Conservation (phyloP, 1,139 yeast species). For the Tardiomyces depauwii region DNA sequence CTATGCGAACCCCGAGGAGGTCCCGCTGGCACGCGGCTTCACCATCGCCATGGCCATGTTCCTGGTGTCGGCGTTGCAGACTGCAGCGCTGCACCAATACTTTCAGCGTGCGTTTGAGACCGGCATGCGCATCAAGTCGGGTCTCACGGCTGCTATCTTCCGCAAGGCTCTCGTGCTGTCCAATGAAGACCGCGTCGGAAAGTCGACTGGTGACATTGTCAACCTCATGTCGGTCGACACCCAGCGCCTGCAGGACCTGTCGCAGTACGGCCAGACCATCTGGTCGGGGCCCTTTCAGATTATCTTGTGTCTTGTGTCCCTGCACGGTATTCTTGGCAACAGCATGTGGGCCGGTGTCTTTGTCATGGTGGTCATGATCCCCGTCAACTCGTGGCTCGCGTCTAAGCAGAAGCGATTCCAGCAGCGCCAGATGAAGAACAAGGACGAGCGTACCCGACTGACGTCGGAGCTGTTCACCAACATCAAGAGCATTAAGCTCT, state of each 20-base stretch:
- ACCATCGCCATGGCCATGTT: constrained; percentile 82
- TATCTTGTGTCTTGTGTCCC: constrained; percentile 60
- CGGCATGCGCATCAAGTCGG: constrained; percentile 82
- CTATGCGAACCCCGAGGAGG: constrained; percentile 27
- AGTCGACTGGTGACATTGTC: constrained; percentile 94
- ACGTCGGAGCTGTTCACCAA: constrained; percentile 84
- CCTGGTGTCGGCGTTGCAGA: constrained; percentile 67
- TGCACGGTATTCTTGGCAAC: constrained; percentile 69
- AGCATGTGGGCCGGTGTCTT: constrained; percentile 97
- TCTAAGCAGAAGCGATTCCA: constrained; percentile 66
- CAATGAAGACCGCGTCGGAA: constrained; percentile 67
- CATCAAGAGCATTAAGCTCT: constrained; percentile 82
- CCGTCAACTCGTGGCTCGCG: constrained; percentile 68
- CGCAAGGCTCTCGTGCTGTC: constrained; percentile 71
- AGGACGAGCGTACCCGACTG: constrained; percentile 58
- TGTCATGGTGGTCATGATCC: constrained; percentile 75
- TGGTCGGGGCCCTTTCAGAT: constrained; percentile 99
- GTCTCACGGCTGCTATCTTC: constrained; percentile 70
- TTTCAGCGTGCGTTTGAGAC: constrained; percentile 80
- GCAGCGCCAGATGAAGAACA: constrained; percentile 57
- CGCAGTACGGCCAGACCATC: constrained; percentile 74
- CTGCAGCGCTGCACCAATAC: constrained; percentile 82
- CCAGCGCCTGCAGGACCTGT: constrained; percentile 83
- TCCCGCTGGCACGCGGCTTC: constrained; percentile 70
- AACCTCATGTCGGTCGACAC: constrained; percentile 96